Conservation (phyloP, 352 stramenopile species). For the Pythium sp. region DNA sequence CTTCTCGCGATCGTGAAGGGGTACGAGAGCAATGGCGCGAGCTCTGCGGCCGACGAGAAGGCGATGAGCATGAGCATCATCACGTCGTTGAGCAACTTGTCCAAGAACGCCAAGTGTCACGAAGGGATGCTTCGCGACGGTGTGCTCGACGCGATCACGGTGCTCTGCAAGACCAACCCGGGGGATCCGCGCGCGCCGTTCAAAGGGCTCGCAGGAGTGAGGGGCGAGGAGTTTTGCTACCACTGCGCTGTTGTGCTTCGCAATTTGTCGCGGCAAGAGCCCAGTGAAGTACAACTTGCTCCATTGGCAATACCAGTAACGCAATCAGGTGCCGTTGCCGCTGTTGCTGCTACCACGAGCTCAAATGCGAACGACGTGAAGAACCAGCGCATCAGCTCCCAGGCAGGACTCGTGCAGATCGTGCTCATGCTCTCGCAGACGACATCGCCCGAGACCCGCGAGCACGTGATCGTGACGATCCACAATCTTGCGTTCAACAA, state of each 20-base stretch:
- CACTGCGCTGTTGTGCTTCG: conserved; percentile 62
- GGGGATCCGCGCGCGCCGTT: conserved; percentile 43
- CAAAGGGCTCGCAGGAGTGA: conserved; percentile 54
- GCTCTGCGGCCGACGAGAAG: conserved; percentile 28
- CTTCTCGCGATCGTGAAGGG: conserved; percentile 59
- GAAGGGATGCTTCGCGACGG: conserved; percentile 77
- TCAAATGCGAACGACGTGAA: conserved; percentile 39
- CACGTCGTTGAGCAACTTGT: conserved; percentile 65
- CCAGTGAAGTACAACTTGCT: background rate
- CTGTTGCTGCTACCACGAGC: background rate
- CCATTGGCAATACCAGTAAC: background rate
- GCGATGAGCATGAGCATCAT: conserved; percentile 58
- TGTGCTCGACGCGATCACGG: conserved; percentile 49
- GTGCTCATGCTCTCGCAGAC: conserved; percentile 53
- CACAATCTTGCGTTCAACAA: conserved; percentile 60
- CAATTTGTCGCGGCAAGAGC: conserved; percentile 58
- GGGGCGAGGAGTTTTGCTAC: conserved; percentile 66
- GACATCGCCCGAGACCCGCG: conserved; percentile 41
- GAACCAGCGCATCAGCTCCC: conserved; percentile 47
- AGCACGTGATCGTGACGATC: conserved; percentile 66
- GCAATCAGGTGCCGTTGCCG: background rate
- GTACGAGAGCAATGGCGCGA: conserved; percentile 20
- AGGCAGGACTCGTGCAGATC: conserved; percentile 54
- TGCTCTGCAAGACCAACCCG: conserved; percentile 44
- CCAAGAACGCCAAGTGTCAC: conserved; percentile 52